Percentiles rank a stretch among this genome's conserved stretches.
These are phyloP conservation scores for Fraxinus angustifolia DNA, from an alignment of 305 asterid species.

Conservation along the genomic window DNA sequence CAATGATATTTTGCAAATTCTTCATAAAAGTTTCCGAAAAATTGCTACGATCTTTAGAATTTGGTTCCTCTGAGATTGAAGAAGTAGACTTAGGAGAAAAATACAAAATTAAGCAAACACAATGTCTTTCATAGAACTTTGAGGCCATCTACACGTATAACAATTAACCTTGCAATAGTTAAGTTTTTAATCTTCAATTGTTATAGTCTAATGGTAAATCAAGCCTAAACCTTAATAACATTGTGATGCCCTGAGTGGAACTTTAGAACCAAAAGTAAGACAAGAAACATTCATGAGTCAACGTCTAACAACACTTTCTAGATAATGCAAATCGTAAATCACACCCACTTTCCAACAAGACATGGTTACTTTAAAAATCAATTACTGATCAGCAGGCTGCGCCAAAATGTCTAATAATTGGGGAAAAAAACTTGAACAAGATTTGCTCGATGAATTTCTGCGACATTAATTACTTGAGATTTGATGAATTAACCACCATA, in stretches of 20 bases:
- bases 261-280: background rate
- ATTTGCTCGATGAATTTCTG: background rate
- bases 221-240: slow-evolving; percentile 13
- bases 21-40: slow-evolving; percentile 29
- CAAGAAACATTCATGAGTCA: background rate
- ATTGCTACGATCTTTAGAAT: slow-evolving; percentile 37
- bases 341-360: slow-evolving; percentile 8
- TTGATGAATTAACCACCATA: background rate
- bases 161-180: background rate
- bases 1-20: slow-evolving; percentile 34
- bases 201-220: background rate
- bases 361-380: background rate
- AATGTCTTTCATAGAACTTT: background rate
- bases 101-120: background rate
- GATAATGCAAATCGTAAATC: background rate
- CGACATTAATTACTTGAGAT: background rate
- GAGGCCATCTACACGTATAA: background rate
- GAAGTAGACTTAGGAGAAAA: slow-evolving; percentile 14
- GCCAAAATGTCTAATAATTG: background rate
- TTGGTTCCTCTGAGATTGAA: slow-evolving; percentile 57
- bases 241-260: slow-evolving; percentile 9
- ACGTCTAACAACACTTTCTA: background rate
- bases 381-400: background rate
- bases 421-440: background rate
- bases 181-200: background rate